Evolutionary conservation across 352 stramenopile genomes (phyloP).

Genomic region (Phytophthora boehmeriae): DNA sequence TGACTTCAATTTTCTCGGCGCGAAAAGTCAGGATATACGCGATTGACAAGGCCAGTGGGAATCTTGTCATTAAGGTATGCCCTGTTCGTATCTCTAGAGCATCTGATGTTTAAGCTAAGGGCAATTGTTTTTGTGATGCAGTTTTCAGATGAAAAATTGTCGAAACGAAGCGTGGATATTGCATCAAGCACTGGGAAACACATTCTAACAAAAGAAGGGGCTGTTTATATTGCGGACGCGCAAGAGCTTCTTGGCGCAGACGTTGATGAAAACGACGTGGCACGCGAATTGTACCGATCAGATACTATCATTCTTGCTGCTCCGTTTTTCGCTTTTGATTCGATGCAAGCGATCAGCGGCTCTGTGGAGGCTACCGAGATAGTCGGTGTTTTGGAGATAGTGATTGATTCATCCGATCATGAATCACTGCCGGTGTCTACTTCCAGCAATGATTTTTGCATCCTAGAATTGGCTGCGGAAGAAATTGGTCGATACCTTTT

Average conservation of each 20-base stretch:
- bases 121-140: slow-evolving; percentile 21
- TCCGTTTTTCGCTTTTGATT: slow-evolving; percentile 35
- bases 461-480: slow-evolving; percentile 66
- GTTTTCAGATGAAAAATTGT: slow-evolving; percentile 68
- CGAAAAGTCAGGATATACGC: slow-evolving; percentile 68
- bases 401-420: slow-evolving; percentile 39
- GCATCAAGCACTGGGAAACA: slow-evolving; percentile 34
- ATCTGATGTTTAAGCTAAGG: slow-evolving; percentile 1
- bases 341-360: slow-evolving; percentile 17
- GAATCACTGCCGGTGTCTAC: slow-evolving; percentile 10
- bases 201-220: slow-evolving; percentile 37
- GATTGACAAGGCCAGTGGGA: slow-evolving; percentile 42
- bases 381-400: slow-evolving; percentile 68
- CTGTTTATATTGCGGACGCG: slow-evolving; percentile 35
- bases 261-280: slow-evolving; percentile 28
- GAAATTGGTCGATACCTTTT: slow-evolving; percentile 75
- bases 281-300: slow-evolving; percentile 41
- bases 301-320: slow-evolving; percentile 58
- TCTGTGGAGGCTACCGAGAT: slow-evolving; percentile 37
- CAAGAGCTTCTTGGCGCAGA: slow-evolving; percentile 14
- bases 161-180: slow-evolving; percentile 42
- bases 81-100: neutral
- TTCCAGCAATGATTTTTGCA: slow-evolving; percentile 69
- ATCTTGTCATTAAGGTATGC: slow-evolving; percentile 69
- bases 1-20: slow-evolving; percentile 63